Conservation (phyloP, 2,329 filamentous ascomycete species). For the Albophoma yamanashiensis region DNA sequence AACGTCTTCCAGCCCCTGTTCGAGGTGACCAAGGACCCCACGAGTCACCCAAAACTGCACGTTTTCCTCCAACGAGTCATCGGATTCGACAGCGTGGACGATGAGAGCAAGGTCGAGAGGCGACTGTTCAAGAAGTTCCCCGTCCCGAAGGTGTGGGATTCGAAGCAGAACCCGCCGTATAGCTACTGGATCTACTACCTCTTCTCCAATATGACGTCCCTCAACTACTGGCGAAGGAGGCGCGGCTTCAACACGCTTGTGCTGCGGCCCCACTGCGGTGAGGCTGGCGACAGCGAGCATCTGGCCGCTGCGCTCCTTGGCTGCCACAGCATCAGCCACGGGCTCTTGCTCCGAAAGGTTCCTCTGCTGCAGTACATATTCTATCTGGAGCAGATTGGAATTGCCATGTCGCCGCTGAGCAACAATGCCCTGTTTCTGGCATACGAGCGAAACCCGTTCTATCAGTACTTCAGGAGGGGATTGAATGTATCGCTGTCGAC, state of each 20-base stretch:
- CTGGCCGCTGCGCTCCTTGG: constrained; percentile 83
- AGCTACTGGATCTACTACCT: constrained; percentile 99
- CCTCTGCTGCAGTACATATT: constrained; percentile 93
- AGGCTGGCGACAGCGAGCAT: constrained; percentile 95
- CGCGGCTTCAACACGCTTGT: constrained; percentile 95
- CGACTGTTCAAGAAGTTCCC: constrained; percentile 95
- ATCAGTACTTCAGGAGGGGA: constrained; percentile 89
- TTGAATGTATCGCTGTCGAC: constrained; percentile 94
- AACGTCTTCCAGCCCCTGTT: constrained; percentile 94
- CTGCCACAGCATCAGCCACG: constrained; percentile 95
- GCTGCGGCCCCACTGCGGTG: constrained; percentile 86
- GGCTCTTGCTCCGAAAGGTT: constrained; percentile 83
- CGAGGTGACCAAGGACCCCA: constrained; percentile 82
- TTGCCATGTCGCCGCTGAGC: constrained; percentile 97
- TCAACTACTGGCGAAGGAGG: constrained; percentile 85
- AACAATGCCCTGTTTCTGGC: constrained; percentile 96
- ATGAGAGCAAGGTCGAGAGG: constrained; percentile 93
- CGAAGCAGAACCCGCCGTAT: constrained; percentile 93
- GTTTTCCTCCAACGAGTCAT: constrained; percentile 91
- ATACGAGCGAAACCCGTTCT: constrained; percentile 93
- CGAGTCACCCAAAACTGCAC: constrained; percentile 83
- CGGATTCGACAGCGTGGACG: constrained; percentile 94
- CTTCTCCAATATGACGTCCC: constrained; percentile 83
- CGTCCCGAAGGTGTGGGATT: constrained; percentile 77
- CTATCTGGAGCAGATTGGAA: constrained; percentile 95